Base-by-base conservation (phyloP, 768 basidiomycete genomes). In the Leccinum obscurum region DNA sequence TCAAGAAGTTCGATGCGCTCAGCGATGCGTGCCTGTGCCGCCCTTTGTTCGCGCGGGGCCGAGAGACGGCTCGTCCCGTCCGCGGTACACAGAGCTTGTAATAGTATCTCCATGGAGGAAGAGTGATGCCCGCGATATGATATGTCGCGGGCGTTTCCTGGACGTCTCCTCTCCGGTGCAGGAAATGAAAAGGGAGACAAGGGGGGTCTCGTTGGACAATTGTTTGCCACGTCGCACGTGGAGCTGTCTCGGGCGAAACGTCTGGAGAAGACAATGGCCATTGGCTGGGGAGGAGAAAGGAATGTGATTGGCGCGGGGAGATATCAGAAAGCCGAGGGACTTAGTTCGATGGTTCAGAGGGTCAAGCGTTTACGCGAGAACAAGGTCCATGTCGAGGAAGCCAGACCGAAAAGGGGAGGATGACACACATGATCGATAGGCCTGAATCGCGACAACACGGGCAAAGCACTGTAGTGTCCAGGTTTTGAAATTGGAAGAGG, bases 371-470 rank as follows among this genome's bases (percentile, higher is more conserved):
- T 56, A 54, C 37, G 56, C 54, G 62, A 44, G 22, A 60, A 68
- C 64, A 70, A 66, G 66, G 60, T 39, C 62, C 60, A 64, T 57
- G 62, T 64, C 68, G 69, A 66, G 64, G 59, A 71, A 51, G 59
- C 61, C 60, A 64, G 69, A 58, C 48, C 26, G 13, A 30, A 30
- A 50, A 15, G 51, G 53, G 53, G 24, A 49, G 55, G 54, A n/a
- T 10, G 35, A 56, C 57, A 57, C 48, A 62, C 48, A 62, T 55
- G 64, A 3, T 35, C 15, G 50, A 62, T 52, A 56, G 69, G 9
- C 41, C 41, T 44, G 41, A 44, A 44, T 44, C 41, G 50, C 34
- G 34, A 39, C 66, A 59, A 34, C 62, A 64, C 54, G 55, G 1
- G 41, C 58, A 51, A 46, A 1, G 46, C 56, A 49, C 30, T 53